These are phyloP conservation scores for Yamadazyma ubonensis DNA, from an alignment of 805 yeast genomes.

Conservation along the genomic window DNA sequence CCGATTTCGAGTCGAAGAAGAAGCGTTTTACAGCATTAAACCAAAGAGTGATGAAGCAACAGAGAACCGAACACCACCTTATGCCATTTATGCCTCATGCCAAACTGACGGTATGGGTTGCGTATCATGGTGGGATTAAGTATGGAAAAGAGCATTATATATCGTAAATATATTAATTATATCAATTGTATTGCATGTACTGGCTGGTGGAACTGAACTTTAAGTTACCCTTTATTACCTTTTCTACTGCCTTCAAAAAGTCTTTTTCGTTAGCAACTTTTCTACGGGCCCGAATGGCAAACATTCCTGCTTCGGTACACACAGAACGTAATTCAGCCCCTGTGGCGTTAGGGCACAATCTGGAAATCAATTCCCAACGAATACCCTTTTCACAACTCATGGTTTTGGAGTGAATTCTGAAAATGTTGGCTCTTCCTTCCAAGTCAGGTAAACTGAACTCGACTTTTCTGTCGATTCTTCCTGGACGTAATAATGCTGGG, in stretches of 20 bases:
- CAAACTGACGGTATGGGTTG: constrained; percentile 97
- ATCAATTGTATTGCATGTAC: constrained; percentile 95
- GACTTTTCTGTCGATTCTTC: constrained; percentile 97
- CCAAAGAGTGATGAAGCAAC: constrained; percentile 64
- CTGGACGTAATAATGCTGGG: constrained; percentile 97
- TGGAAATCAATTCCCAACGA: constrained; percentile 96
- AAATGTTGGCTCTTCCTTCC: constrained; percentile 97
- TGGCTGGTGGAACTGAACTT: constrained; percentile 96
- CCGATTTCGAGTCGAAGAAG: constrained; percentile 88
- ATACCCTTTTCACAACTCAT: constrained; percentile 98
- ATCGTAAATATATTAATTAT: background rate
- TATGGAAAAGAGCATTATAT: background rate
- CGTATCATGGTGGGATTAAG: constrained; percentile 90
- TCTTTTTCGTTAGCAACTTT: constrained; percentile 98
- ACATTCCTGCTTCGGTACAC: constrained; percentile 99
- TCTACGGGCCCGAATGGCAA: constrained; percentile 97
- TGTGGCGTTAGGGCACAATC: constrained; percentile 96
- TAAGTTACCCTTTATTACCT: constrained; percentile 97
- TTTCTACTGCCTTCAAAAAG: constrained; percentile 95
- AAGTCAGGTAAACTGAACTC: constrained; percentile 95
- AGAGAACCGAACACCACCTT: constrained; percentile 63
- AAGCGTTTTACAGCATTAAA: constrained; percentile 76
- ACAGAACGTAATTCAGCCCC: constrained; percentile 99
- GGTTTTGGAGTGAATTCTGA: constrained; percentile 94
- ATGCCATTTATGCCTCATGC: constrained; percentile 83